Conservation (phyloP, 768 basidiomycete genomes). For the Pisolithus orientalis region DNA sequence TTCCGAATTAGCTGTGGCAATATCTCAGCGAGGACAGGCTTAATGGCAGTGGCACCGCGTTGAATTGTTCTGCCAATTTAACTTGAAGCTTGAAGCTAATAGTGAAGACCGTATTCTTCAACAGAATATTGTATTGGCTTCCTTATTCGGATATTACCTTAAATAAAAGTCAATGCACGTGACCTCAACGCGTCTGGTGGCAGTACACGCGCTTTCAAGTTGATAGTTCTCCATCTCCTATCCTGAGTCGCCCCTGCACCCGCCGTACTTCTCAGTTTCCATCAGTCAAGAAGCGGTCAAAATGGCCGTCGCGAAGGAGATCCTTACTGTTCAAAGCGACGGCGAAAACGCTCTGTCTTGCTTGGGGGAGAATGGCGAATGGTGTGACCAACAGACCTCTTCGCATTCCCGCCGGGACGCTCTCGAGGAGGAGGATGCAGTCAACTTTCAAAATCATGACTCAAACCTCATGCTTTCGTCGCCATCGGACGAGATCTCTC, state of each 20-base stretch:
- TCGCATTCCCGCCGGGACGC: too few relatives aligned
- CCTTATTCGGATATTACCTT: neutral
- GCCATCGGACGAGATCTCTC: constrained; percentile 7
- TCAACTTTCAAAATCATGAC: neutral
- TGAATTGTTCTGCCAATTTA: too few relatives aligned
- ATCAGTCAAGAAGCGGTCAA: too few relatives aligned
- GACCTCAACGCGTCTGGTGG: constrained; percentile 15
- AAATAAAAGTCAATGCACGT: constrained; percentile 25
- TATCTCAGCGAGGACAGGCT: too few relatives aligned
- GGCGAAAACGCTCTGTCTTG: neutral
- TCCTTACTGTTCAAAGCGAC: too few relatives aligned
- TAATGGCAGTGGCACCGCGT: too few relatives aligned
- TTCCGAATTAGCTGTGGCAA: too few relatives aligned
- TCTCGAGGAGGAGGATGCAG: neutral
- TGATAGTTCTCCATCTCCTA: neutral
- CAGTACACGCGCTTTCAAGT: constrained; percentile 10
- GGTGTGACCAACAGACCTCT: neutral
- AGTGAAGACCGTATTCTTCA: neutral
- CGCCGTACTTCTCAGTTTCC: neutral
- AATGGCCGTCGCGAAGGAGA: too few relatives aligned
- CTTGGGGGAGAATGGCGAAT: neutral
- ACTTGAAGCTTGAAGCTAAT: too few relatives aligned
- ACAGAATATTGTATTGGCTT: neutral
- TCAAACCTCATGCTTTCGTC: neutral
- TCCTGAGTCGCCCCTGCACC: neutral